Conservation (phyloP, 2,329 filamentous ascomycete genomes). For the Colletotrichum sp. region DNA sequence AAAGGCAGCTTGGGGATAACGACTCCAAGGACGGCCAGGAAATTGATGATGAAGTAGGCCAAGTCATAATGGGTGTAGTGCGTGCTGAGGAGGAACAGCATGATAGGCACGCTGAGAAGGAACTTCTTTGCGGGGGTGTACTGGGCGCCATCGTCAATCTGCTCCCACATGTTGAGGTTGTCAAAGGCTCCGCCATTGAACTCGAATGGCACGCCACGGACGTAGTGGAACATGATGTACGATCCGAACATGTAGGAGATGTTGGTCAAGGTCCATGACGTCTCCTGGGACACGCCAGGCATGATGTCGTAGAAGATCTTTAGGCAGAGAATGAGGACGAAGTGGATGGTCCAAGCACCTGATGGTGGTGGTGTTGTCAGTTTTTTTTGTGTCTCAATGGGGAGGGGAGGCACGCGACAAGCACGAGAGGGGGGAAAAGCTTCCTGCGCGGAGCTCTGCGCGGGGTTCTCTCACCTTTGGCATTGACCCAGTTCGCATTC, state of each 20-base stretch:
- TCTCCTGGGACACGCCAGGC: conserved; percentile 95
- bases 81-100: conserved; percentile 94
- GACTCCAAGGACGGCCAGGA: conserved; percentile 87
- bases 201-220: conserved; percentile 96
- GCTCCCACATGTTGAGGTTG: conserved; percentile 99
- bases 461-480: conserved; percentile 76
- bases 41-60: conserved; percentile 97
- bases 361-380: conserved; percentile 10
- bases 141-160: conserved; percentile 98
- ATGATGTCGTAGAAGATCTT: conserved; percentile 98
- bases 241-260: conserved; percentile 99
- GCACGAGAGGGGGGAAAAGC: background rate
- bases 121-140: conserved; percentile 99
- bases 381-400: background rate
- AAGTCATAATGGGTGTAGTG: conserved; percentile 99
- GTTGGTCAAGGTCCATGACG: conserved; percentile 98
- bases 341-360: conserved; percentile 98
- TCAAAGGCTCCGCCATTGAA: conserved; percentile 99
- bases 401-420: background rate
- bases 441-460: background rate
- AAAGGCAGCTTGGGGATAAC: conserved; percentile 96
- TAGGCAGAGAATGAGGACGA: conserved; percentile 87
- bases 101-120: conserved; percentile 89
- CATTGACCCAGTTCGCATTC: conserved; percentile 99
- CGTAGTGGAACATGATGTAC: conserved; percentile 99